These are phyloP conservation scores for Emericellopsis cladophorae DNA, from an alignment of 2,329 filamentous ascomycete genomes.

Conservation along the genomic window DNA sequence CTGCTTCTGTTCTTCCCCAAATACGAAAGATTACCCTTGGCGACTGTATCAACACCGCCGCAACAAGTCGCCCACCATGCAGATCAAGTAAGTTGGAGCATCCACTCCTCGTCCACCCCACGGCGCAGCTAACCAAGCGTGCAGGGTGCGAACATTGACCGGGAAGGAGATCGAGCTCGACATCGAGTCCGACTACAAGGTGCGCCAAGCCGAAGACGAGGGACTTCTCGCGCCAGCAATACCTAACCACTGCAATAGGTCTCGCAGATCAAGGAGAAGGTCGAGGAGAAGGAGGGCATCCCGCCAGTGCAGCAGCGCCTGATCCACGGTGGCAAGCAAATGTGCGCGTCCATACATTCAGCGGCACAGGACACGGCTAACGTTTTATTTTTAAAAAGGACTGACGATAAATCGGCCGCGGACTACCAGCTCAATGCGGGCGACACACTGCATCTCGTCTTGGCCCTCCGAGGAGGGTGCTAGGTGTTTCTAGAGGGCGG, in stretches of 20 bases:
- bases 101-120: not conserved
- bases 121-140: not conserved
- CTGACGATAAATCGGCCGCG: slow-evolving; percentile 82
- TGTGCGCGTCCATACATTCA: slow-evolving; percentile 46
- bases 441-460: slow-evolving; percentile 86
- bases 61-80: slow-evolving; percentile 14
- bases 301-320: slow-evolving; percentile 92
- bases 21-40: no score
- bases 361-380: not conserved
- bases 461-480: slow-evolving; percentile 74
- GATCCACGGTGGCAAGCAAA: slow-evolving; percentile 96
- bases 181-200: slow-evolving; percentile 89
- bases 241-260: slow-evolving; percentile 40
- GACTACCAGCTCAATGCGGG: slow-evolving; percentile 89
- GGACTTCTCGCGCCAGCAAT: not conserved
- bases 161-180: slow-evolving; percentile 99
- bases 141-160: slow-evolving; percentile 89
- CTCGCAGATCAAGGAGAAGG: slow-evolving; percentile 93
- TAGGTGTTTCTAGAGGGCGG: no score
- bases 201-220: slow-evolving; percentile 20
- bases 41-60: no score
- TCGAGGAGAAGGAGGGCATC: slow-evolving; percentile 98
- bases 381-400: slow-evolving; percentile 49
- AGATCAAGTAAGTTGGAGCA: slow-evolving; percentile 36
- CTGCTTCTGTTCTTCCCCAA: no score